Conservation (phyloP, 192 early-diverging fungal genomes). For the Rhizoclosmatium globosum region DNA sequence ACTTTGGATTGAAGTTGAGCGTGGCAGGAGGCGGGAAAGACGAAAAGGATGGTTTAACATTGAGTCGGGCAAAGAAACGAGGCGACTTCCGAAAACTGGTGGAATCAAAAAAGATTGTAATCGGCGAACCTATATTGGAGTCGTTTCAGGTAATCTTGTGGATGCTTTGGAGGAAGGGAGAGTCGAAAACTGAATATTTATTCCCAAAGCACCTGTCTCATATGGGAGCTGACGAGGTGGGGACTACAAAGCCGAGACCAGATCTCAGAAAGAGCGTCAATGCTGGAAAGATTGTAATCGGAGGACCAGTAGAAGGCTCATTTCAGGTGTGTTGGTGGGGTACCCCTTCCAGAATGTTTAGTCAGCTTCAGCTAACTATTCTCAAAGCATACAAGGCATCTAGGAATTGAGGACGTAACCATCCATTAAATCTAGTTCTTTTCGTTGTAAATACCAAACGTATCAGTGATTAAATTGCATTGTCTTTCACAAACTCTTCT, state of each 20-base stretch:
- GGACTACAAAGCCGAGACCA: neutral
- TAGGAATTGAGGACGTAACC: neutral
- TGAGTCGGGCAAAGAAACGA: neutral
- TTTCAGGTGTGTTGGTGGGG: constrained; percentile 4
- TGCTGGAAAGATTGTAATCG: constrained; percentile 13
- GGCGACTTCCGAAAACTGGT: constrained; percentile 11
- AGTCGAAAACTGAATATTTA: neutral
- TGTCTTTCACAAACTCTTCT: neutral
- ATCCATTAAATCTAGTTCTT: neutral
- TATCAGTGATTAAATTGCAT: too few species aligned
- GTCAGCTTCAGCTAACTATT: neutral
- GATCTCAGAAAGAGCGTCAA: constrained; percentile 5
- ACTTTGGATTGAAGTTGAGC: neutral
- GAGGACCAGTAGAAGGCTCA: constrained; percentile 5
- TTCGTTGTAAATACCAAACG: too few species aligned
- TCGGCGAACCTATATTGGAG: constrained; percentile 18
- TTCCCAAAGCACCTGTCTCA: neutral
- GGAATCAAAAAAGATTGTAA: constrained; percentile 26
- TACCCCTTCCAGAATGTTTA: neutral
- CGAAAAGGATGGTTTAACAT: neutral
- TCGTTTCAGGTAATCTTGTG: constrained; percentile 8
- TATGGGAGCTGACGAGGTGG: neutral
- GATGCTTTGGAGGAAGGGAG: too few species aligned
- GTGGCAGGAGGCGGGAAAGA: neutral
- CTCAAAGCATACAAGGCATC: neutral